Evolutionary conservation across 164 flowering plant genomes (phyloP).

Genomic region (Nymphaea thermarum): DNA sequence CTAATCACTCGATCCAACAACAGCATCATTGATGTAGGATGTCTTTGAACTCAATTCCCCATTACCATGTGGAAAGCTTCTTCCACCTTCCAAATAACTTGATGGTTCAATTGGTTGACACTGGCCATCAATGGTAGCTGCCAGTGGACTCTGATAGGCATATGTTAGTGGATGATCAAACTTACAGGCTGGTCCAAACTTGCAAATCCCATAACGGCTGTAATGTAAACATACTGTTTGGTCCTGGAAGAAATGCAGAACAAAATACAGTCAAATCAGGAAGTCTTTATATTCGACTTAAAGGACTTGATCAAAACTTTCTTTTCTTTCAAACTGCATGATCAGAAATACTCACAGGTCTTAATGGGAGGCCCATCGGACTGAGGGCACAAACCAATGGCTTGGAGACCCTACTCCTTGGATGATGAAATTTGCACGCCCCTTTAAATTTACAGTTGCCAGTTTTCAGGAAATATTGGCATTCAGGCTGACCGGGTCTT

Average conservation of each 20-base stretch:
- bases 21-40: neutral
- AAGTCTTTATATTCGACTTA: neutral
- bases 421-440: slow-evolving; percentile 84
- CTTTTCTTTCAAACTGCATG: neutral
- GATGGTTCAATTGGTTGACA: neutral
- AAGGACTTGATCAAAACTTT: neutral
- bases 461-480: slow-evolving; percentile 61
- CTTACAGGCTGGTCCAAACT: slow-evolving; percentile 72
- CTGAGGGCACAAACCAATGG: slow-evolving; percentile 31
- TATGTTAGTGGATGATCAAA: slow-evolving; percentile 46
- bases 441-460: slow-evolving; percentile 84
- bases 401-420: slow-evolving; percentile 36
- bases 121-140: neutral
- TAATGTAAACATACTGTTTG: slow-evolving; percentile 48
- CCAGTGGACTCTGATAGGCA: slow-evolving; percentile 1
- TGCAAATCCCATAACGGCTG: slow-evolving; percentile 73
- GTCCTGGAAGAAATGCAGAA: slow-evolving; percentile 29
- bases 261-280: neutral
- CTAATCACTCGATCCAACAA: neutral
- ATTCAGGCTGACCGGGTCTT: slow-evolving; percentile 83
- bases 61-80: neutral
- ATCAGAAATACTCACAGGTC: slow-evolving; percentile 60
- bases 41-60: neutral
- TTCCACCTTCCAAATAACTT: neutral
- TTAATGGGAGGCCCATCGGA: slow-evolving; percentile 74